phyloP scores from a whole-genome alignment of 768 basidiomycete genomes.

The Boletus patriciae region DNA sequence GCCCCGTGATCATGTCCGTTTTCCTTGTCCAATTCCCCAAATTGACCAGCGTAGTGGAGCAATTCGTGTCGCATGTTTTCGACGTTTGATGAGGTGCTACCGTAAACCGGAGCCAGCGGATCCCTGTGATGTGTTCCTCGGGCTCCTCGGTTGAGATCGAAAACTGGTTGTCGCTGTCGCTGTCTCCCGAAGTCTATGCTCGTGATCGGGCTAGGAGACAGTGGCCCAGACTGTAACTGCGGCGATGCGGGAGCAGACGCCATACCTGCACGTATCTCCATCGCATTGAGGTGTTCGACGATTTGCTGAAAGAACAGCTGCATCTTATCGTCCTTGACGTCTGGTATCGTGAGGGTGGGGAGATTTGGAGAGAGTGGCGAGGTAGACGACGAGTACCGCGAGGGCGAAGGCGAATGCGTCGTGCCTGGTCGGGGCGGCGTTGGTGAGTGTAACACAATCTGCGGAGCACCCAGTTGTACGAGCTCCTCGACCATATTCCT shows the following conservation, averaged over 20 bases:
- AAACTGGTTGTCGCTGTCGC: constrained; percentile 5
- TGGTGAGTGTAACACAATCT: constrained; percentile 27
- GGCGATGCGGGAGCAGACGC: constrained; percentile 18
- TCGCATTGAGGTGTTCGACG: constrained; percentile 72
- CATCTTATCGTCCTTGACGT: constrained; percentile 71
- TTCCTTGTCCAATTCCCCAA: constrained; percentile 55
- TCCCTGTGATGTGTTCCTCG: constrained; percentile 33
- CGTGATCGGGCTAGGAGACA: constrained; percentile 11
- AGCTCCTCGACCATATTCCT: constrained; percentile 23
- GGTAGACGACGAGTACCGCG: constrained; percentile 27
- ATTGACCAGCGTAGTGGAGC: constrained; percentile 6
- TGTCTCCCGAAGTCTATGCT: constrained; percentile 24
- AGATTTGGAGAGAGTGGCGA: constrained; percentile 40
- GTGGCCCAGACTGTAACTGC: constrained; percentile 9
- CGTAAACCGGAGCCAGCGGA: constrained; percentile 30
- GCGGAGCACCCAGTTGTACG: constrained; percentile 17
- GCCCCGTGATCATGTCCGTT: constrained; percentile 35
- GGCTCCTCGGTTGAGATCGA: neutral
- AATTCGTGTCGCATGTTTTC: constrained; percentile 1
- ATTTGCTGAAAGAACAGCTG: constrained; percentile 87
- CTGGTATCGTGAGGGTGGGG: constrained; percentile 58
- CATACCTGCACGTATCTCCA: constrained; percentile 54
- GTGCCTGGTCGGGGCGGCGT: constrained; percentile 26
- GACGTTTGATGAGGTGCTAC: constrained; percentile 11
- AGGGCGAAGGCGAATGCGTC: constrained; percentile 22